Evolutionary conservation across 108 stramenopile genomes (phyloP).

Genomic region (Pseudonitzschia pungens): DNA sequence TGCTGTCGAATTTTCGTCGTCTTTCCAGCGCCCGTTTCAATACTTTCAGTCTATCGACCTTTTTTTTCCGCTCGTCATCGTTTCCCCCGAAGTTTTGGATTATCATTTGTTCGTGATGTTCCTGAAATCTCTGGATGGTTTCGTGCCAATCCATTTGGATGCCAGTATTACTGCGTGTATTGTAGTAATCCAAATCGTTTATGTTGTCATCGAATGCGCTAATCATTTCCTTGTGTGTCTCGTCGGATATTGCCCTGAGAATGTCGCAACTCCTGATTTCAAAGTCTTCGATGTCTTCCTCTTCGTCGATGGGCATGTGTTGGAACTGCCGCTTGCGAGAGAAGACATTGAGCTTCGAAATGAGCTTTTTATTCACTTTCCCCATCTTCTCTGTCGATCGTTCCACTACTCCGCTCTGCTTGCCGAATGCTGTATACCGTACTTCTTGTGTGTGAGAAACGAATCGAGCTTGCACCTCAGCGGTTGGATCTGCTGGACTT

Average conservation of each 20-base stretch:
- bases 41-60: neutral
- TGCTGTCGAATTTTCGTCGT: constrained; percentile 5
- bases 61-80: neutral
- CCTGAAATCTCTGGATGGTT: neutral
- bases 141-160: neutral
- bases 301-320: neutral
- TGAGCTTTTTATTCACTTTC: neutral
- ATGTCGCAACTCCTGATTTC: neutral
- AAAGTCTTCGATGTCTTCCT: constrained; percentile 1
- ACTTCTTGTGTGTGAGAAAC: no score
- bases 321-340: constrained; percentile 1
- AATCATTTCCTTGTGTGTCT: neutral
- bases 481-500: no score
- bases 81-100: neutral
- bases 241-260: constrained; percentile 9
- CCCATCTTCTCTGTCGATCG: neutral
- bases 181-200: neutral
- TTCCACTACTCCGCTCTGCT: no score
- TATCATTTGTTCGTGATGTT: neutral
- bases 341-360: neutral
- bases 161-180: neutral
- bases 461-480: no score
- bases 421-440: no score
- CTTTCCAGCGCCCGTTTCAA: constrained; percentile 15
- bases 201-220: neutral